Evolutionary conservation across 2,329 filamentous ascomycete genomes (phyloP).

Genomic region (Fusarium robinianum): DNA sequence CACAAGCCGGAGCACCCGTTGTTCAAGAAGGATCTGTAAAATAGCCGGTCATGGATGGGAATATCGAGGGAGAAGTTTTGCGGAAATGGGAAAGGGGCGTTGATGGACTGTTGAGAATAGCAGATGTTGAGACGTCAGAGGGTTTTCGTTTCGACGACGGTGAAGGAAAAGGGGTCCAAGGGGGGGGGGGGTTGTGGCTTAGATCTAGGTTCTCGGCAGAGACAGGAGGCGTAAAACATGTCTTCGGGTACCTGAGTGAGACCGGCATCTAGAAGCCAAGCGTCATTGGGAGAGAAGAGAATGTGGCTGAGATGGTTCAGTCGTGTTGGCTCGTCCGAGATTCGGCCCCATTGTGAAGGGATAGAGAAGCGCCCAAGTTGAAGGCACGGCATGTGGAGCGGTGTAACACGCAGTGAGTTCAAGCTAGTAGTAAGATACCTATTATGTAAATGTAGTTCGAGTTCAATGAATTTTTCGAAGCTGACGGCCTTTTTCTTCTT

Average conservation of each 20-base stretch:
- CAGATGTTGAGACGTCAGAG: constrained; percentile 1
- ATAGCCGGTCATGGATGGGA: no score
- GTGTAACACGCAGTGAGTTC: no score
- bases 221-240: constrained; percentile 18
- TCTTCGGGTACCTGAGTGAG: constrained; percentile 4
- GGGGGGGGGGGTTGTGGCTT: neutral
- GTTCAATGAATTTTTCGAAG: no score
- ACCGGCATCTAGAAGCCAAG: constrained; percentile 10
- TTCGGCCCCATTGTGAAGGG: no score
- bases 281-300: neutral
- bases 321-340: neutral
- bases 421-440: no score
- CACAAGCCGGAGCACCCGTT: constrained; percentile 86
- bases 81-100: neutral
- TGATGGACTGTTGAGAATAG: constrained; percentile 11
- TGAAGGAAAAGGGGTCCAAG: neutral
- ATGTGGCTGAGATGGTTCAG: neutral
- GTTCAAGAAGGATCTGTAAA: constrained; percentile 66
- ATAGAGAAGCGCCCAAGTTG: no score
- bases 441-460: no score
- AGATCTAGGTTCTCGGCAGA: neutral
- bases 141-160: neutral
- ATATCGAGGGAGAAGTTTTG: constrained; percentile 6
- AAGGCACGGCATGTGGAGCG: no score
- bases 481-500: no score